Evolutionary conservation across 2,329 filamentous ascomycete species (phyloP), one percentile per base, ranked within the genome.

Genomic region (Microcera coccophila): DNA sequence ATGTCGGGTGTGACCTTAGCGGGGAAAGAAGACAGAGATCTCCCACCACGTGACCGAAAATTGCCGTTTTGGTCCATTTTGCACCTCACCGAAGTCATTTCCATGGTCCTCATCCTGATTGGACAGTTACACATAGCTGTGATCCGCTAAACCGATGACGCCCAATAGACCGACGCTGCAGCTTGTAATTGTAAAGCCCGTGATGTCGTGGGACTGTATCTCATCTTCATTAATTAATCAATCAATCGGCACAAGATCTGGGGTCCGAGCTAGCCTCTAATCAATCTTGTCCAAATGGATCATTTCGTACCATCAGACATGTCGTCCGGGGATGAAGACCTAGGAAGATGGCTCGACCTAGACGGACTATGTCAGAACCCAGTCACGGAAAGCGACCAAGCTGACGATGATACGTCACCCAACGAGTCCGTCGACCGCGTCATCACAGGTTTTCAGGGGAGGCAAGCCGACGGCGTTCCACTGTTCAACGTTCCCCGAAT

Each of bases 281-380:
- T n/a, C n/a, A n/a, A 9, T 28, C 9, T 28, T 14, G 9, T 28
- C 24, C n/a, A 38, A 22, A 36, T 36, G 14, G 17, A 24, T 18
- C 31, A 32, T 14, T 18, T 29, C 5, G 12, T 28, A 12, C 1
- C 24, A 4, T 4, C 31, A 18, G 21, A n/a, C 17, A 19, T 31
- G 21, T 32, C 28, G 3, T 15, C 42, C 19, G 18, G 33, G 7
- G 41, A 52, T 17, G 44, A 54, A 44, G 53, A 58, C 16, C 38
- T 58, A 15, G 55, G 49, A 9, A 53, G 42, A 22, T 58, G 57
- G 41, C 42, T 58, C 29, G 46, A 58, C 39, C 33, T 58, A 32
- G 45, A 57, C 11, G 42, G 50, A 33, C 55, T 58, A 31, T 57
- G 52, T 40, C 34, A 48, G 19, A 45, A 51, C 41, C 33, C 46